Conservation (phyloP, 345 rosid genomes). For the Conringia planisiliqua region DNA sequence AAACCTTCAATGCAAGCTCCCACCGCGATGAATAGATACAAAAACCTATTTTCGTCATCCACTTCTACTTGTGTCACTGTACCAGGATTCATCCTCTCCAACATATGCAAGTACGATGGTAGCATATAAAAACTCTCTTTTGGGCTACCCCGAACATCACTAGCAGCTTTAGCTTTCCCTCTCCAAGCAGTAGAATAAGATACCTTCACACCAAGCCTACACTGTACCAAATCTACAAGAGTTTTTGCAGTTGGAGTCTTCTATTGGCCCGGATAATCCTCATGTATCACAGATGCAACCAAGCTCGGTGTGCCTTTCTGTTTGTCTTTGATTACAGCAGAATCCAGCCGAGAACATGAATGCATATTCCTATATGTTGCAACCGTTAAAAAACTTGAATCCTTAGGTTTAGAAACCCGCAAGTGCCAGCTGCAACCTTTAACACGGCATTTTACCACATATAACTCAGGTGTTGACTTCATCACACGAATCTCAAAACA, state of each 20-base stretch:
- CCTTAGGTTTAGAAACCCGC: background rate
- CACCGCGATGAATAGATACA: background rate
- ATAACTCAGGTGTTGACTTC: no score
- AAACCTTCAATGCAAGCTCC: no score
- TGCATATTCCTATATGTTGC: background rate
- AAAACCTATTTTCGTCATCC: no score
- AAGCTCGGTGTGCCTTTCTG: background rate
- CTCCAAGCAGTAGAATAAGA: background rate
- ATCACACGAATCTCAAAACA: no score
- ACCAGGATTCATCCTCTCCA: background rate
- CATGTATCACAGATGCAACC: background rate
- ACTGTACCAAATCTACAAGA: background rate
- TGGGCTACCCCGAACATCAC: no score
- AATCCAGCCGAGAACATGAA: background rate
- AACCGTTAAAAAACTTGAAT: background rate
- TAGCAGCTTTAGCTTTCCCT: background rate
- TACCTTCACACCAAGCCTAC: background rate
- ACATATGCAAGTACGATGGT: background rate
- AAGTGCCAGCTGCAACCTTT: no score
- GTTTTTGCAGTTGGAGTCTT: background rate
- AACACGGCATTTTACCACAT: no score
- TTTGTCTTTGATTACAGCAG: background rate
- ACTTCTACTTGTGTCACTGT: no score
- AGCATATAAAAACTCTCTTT: background rate
- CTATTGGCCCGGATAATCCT: background rate